Evolutionary conservation across 23 red algal species (phyloP).

Genomic region (Cyanidiococcus yangmingshanensis): DNA sequence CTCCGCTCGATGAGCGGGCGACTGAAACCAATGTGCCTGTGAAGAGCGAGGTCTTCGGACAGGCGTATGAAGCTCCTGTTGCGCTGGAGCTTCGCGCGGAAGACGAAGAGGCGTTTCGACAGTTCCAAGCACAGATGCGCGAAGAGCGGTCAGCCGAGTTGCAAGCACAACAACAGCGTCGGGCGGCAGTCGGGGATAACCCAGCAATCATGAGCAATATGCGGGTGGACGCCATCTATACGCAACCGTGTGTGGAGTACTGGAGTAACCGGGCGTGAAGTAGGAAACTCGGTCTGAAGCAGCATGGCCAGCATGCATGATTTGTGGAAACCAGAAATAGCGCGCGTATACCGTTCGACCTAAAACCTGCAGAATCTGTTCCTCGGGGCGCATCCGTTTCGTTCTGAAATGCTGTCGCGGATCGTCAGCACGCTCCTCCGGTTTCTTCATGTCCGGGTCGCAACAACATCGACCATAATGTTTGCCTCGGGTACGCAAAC

Average conservation of each 20-base stretch:
- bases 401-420: too few species aligned
- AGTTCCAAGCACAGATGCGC: background rate
- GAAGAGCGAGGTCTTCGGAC: background rate
- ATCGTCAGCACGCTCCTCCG: too few species aligned
- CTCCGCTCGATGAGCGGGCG: background rate
- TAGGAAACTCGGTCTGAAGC: too few species aligned
- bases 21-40: background rate
- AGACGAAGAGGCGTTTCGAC: background rate
- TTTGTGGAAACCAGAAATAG: too few species aligned
- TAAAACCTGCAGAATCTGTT: too few species aligned
- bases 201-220: background rate
- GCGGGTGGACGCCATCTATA: background rate
- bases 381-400: too few species aligned
- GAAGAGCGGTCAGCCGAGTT: background rate
- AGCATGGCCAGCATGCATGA: too few species aligned
- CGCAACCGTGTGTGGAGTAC: background rate
- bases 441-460: too few species aligned
- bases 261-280: background rate
- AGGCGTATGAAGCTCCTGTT: background rate
- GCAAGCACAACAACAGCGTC: background rate
- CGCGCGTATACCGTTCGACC: too few species aligned
- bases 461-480: too few species aligned
- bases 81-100: background rate
- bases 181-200: background rate
- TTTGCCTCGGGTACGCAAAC: too few species aligned